Base-by-base conservation (phyloP, 2,329 filamentous ascomycete genomes). In the Ilyonectria destructans region DNA sequence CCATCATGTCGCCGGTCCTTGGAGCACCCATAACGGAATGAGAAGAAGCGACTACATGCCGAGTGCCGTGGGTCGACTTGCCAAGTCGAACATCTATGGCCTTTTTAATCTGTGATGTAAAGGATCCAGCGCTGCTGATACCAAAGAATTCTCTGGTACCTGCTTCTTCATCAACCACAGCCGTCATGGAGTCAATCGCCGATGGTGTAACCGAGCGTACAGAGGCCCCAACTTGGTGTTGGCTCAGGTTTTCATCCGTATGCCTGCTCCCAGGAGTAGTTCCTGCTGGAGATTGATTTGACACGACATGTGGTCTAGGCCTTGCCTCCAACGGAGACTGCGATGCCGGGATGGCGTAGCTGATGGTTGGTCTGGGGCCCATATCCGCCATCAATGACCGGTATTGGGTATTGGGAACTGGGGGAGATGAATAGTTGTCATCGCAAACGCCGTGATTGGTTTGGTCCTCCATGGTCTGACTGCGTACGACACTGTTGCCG, bases 61-160 rank as follows among this genome's bases (percentile, higher is more conserved):
- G 31, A 4, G 58, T 7, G 55, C 29, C 13, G 69, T 43, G 19
- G 3, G 51, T 7, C 4, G 69, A 40, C 4, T 68, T 74, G 4
- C 77, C 76, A 0, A 80, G 46, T 4, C 76, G 71, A 3, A 70
- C 71, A 6, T 85, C 82, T 1, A 85, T 82, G 0, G 83, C 83
- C 1, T 78, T 81, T 58, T 82, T 84, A 45, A 86, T 85, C 61
- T 85, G 83, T 1, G 79, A 80, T 31, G 84, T 85, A 55, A 86
- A 86, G 2, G 83, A 83, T 0, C 83, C 83, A 0, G 83, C 82
- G 63, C 84, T 85, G 17, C 83, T 85, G 67, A 80, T 85, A 0
- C 84, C 84, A 62, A 85, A 86, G 65, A 84, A 85, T 19, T 84
- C 84, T 15, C 82, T 78, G 1, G 78, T 83, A 23, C 74, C 80